These are phyloP conservation scores for Candida albicans DNA, from an alignment of 1,139 yeast genomes.

Conservation along the genomic window DNA sequence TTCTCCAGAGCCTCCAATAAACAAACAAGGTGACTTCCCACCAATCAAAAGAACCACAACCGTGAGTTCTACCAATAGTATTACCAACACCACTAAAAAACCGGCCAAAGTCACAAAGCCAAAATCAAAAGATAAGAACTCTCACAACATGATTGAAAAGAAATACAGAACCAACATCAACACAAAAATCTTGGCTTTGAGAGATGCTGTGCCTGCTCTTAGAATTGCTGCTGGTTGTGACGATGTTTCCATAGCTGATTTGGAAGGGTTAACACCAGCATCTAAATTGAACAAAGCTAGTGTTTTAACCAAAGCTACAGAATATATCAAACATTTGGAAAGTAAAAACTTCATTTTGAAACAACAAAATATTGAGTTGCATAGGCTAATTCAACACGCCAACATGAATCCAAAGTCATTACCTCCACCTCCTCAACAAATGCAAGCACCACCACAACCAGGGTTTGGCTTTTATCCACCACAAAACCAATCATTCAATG, in stretches of 20 bases:
- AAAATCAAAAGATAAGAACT: slow-evolving; percentile 53
- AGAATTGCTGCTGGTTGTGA: slow-evolving; percentile 47
- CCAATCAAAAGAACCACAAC: background rate
- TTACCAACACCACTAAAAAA: slow-evolving; percentile 3
- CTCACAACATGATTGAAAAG: slow-evolving; percentile 82
- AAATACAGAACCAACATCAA: slow-evolving; percentile 77
- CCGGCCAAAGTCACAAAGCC: slow-evolving; percentile 30
- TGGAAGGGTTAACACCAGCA: slow-evolving; percentile 90
- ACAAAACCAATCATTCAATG: slow-evolving; percentile 19
- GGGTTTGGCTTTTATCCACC: slow-evolving; percentile 27
- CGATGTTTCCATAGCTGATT: slow-evolving; percentile 45
- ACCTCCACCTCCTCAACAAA: slow-evolving; percentile 10
- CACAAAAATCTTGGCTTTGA: slow-evolving; percentile 65
- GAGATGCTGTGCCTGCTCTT: slow-evolving; percentile 74
- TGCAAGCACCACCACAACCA: slow-evolving; percentile 14
- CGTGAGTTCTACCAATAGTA: background rate
- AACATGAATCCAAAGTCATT: slow-evolving; percentile 19
- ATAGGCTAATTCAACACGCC: slow-evolving; percentile 35
- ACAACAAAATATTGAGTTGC: slow-evolving; percentile 55
- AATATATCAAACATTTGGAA: slow-evolving; percentile 83
- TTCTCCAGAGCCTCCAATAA: slow-evolving; percentile 29
- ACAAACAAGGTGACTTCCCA: slow-evolving; percentile 7
- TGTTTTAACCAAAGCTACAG: slow-evolving; percentile 85
- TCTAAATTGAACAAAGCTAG: slow-evolving; percentile 85
- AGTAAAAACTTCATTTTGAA: slow-evolving; percentile 57